phyloP scores from a whole-genome alignment of 371 early-diverging fungal species.

The Neoconidiobolus thromboides region DNA sequence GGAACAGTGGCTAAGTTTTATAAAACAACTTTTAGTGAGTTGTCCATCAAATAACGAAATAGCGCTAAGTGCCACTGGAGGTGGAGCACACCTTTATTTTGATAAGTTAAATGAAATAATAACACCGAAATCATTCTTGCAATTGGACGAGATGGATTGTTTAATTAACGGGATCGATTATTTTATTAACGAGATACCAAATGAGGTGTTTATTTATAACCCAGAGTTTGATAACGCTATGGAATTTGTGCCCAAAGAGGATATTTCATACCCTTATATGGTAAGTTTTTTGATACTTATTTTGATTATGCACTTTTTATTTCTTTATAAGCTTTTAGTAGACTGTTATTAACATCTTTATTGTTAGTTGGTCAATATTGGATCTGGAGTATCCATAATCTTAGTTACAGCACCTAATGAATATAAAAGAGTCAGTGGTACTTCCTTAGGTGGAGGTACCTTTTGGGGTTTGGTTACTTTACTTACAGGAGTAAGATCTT shows the following conservation, averaged over 20 bases:
- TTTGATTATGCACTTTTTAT: too few relatives aligned
- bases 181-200: constrained; percentile 74
- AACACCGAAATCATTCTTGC: background rate
- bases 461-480: constrained; percentile 84
- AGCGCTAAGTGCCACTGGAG: constrained; percentile 36
- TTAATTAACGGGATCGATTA: constrained; percentile 73
- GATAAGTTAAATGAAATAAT: constrained; percentile 17
- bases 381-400: constrained; percentile 74
- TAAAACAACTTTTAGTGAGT: constrained; percentile 43
- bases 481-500: constrained; percentile 61
- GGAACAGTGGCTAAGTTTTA: constrained; percentile 71
- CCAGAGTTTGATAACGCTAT: background rate
- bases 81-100: constrained; percentile 56
- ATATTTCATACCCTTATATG: constrained; percentile 48
- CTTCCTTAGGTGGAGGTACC: constrained; percentile 95
- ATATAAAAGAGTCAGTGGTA: constrained; percentile 77
- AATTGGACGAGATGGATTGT: constrained; percentile 64
- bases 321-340: too few relatives aligned
- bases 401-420: constrained; percentile 65
- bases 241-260: background rate
- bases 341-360: background rate
- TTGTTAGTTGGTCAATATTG: constrained; percentile 62
- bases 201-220: constrained; percentile 87
- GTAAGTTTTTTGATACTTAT: constrained; percentile 11
- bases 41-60: too few relatives aligned